Percentiles rank a stretch among this genome's conserved stretches.
These are phyloP conservation scores for Gaeumannomyces tritici DNA, from an alignment of 2,329 filamentous ascomycete species.

Conservation along the genomic window DNA sequence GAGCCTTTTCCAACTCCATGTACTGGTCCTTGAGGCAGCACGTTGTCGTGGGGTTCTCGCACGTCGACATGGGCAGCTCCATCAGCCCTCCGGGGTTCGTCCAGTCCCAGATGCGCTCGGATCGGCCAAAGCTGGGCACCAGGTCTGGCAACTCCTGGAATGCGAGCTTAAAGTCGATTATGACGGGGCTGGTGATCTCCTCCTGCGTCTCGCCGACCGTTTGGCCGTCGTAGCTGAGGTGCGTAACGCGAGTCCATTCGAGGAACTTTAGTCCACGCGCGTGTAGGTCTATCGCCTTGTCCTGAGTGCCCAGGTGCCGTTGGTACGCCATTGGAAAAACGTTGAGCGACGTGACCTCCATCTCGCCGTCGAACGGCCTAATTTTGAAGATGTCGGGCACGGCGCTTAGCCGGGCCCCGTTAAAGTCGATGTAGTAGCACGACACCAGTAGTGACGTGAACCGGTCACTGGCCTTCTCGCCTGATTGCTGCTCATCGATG, in stretches of 20 bases:
- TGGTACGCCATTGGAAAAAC: conserved; percentile 28
- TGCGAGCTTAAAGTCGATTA: conserved; percentile 28
- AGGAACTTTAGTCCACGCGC: conserved; percentile 7
- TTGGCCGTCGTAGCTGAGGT: conserved; percentile 25
- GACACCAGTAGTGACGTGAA: not conserved
- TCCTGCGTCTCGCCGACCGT: not conserved
- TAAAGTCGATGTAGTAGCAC: conserved; percentile 30
- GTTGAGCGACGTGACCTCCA: conserved; percentile 24
- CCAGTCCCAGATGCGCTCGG: no score
- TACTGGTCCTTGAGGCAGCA: not conserved
- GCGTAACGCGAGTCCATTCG: conserved; percentile 20
- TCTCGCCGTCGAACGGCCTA: conserved; percentile 25
- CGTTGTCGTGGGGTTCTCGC: not conserved
- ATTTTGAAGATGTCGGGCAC: conserved; percentile 27
- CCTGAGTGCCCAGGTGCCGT: conserved; percentile 18
- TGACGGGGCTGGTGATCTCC: not conserved
- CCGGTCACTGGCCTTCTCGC: not conserved
- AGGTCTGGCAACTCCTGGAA: not conserved
- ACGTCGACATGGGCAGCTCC: not conserved
- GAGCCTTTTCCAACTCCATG: not conserved
- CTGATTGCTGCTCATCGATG: not conserved
- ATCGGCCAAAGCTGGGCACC: not conserved
- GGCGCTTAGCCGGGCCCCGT: conserved; percentile 26
- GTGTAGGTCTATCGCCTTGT: not conserved
- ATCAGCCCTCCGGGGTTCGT: not conserved